Base-by-base conservation (phyloP, 345 rosid genomes). In the Rhizophora apiculata region DNA sequence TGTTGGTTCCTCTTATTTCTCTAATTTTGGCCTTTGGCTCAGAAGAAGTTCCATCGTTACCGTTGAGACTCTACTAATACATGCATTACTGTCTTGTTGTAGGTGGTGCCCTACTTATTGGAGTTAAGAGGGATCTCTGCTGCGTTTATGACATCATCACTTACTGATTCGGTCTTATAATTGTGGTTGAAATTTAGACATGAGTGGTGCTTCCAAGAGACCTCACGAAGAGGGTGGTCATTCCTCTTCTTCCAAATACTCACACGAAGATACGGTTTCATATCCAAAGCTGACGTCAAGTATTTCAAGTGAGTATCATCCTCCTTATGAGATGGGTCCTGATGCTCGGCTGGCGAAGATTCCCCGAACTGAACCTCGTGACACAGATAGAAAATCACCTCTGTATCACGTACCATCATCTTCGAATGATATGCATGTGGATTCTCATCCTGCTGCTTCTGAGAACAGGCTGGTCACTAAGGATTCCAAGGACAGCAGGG, bases 381-480 rank as follows among this genome's bases (percentile, higher is more conserved):
- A 90, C 72, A 72, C 74, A 0, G 96, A 90, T 78, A 85, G 92
- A 69, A 90, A 96, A 75, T 95, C 96, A 0, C 99, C 97, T 63
- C 53, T 94, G 13, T 86, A 85, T 68, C 80, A 94, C 55, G 73
- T 87, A 71, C 86, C 89, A 0, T 77, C 88, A 0, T 65, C 89
- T 0, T 68, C 86, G 3, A 82, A 68, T 75, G 99, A 90, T 55
- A 61, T 89, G 0, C 92, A 86, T 74, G 37, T 82, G 75, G 96
- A 87, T 65, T 21, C 86, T 36, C 88, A 82, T 77, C 72, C 64
- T 27, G 68, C 64, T 39, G 46, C 72, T 66, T 73, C 83, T 1
- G 91, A 83, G 57, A 81, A 62, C 73, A 84, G 87, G 77, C 68
- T 73, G 78, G 98, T 91, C 59, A 46, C 80, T 0, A 87, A 90